These are phyloP conservation scores for Zoysia pacifica DNA, from an alignment of 176 grass and related monocot species.

Conservation along the genomic window DNA sequence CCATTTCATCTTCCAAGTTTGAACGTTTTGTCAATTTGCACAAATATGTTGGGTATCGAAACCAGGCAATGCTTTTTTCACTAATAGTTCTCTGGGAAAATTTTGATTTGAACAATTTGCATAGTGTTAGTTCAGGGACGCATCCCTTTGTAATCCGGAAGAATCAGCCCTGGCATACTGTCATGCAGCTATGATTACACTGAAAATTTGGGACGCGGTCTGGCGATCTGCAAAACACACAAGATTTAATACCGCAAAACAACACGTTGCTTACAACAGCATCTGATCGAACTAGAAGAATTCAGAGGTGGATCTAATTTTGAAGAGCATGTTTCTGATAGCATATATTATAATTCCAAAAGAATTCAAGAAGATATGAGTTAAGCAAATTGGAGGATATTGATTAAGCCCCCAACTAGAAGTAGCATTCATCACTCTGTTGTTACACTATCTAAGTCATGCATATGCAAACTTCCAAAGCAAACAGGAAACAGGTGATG, in stretches of 20 bases:
- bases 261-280: too few relatives aligned
- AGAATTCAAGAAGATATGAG: conserved; percentile 20
- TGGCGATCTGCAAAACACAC: neutral
- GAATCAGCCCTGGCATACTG: too few relatives aligned
- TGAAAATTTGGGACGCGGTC: too few relatives aligned
- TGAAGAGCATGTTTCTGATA: neutral
- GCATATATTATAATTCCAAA: conserved; percentile 18
- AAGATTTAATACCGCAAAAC: neutral
- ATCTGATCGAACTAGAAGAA: neutral
- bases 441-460: conserved; percentile 11
- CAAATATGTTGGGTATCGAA: neutral
- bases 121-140: too few relatives aligned
- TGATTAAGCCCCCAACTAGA: neutral
- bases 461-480: neutral
- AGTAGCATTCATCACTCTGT: conserved; percentile 18
- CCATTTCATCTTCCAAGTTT: neutral
- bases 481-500: conserved; percentile 38
- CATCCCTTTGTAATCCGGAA: too few relatives aligned
- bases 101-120: too few relatives aligned
- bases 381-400: conserved; percentile 7
- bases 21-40: neutral
- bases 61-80: neutral
- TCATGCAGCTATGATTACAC: too few relatives aligned
- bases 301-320: neutral
- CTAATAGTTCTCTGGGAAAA: neutral